Evolutionary conservation across 257 asterid species (phyloP), one percentile per base, ranked within the genome.

Genomic region (Paulownia fortunei): DNA sequence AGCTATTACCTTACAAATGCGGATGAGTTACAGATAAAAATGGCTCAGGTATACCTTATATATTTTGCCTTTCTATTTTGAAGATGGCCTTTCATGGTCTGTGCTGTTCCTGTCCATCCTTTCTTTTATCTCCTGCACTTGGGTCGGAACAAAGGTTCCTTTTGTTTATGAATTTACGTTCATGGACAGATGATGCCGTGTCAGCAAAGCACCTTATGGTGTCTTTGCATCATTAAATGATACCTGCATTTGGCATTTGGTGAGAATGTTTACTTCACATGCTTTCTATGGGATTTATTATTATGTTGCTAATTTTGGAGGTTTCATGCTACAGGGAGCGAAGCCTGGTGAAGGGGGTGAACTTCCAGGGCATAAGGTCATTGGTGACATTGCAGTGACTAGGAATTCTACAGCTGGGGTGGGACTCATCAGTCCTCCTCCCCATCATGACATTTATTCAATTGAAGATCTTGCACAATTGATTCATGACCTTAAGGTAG

Each of bases 291-390:
- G 59, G 72, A 44, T 56, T n/a, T 63, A 39, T 39, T 63, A 46
- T 15, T 46, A 42, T 64, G 32, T 71, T 36, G 52, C 75, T 82
- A 65, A 91, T 69, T 79, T 69, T 59, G 42, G 77, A 55, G 67
- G 36, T 84, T 85, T 54, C 68, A 41, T 78, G 59, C 69, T 81
- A 73, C 92, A 95, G 99, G 99, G 99, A 82, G 99, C 99, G 8
- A 96, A 96, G 85, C 99, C 99, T 52, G 99, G 99, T 73, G 99
- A 96, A 86, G 99, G 99, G 44, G 99, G 99, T 87, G 99, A 96
- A 91, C 99, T 96, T 81, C 99, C 99, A 21, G 99, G 99, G 30
- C 99, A 96, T 84, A 96, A 96, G 87, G 99, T 96, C 80, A 89
- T 96, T 75, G 99, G 97, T 69, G 99, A 96, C 73, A 96, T 96